Evolutionary conservation across 768 basidiomycete species (phyloP), one percentile per base, ranked within the genome.

Genomic region (Mycena rebaudengoi): DNA sequence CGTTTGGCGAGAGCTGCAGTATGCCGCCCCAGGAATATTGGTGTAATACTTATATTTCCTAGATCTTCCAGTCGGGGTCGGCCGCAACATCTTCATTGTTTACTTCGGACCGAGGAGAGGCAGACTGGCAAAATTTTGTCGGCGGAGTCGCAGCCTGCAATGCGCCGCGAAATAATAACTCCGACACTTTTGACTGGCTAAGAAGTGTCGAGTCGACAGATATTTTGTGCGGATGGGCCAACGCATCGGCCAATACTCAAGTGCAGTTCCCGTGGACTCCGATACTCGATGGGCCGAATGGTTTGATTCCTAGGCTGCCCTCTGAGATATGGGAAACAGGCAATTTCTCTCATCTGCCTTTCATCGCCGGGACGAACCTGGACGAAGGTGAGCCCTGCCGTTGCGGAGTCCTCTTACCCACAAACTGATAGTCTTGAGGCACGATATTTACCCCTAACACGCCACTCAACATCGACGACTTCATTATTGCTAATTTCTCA

Each of bases 21-120:
- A 71, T 45, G 76, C 18, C 54, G 44, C 18, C 23, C 40, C 45
- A 18, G 18, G 18, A 10, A 37, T 40, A 18, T 23, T 10, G 20
- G 43, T 20, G 7, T 23, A 2, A n/a, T 25, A 48, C 25, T 7
- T n/a, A 28, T 14, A 13, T 16, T 51, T 45, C 21, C 13, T 43
- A 81, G 81, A 83, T 83, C 20, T 75, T 83, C 21, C 75, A 83
- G 69, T 82, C 82, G 0, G 82, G 83, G 11, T 75, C 72, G 1
- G 74, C 73, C 2, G 75, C 74, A 12, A 74, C 75, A 0, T 2
- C 44, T 0, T 16, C 74, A 1, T 67, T 78, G 28, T 66, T 68
- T 1, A 70, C 74, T 25, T 64, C 52, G 26, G 73, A 73, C 59
- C 75, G 70, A n/a, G 68, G 67, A 20, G 70, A 69, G 61, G 76